Base-by-base conservation (phyloP, 768 basidiomycete genomes). In the Panaeolus cyanescens region DNA sequence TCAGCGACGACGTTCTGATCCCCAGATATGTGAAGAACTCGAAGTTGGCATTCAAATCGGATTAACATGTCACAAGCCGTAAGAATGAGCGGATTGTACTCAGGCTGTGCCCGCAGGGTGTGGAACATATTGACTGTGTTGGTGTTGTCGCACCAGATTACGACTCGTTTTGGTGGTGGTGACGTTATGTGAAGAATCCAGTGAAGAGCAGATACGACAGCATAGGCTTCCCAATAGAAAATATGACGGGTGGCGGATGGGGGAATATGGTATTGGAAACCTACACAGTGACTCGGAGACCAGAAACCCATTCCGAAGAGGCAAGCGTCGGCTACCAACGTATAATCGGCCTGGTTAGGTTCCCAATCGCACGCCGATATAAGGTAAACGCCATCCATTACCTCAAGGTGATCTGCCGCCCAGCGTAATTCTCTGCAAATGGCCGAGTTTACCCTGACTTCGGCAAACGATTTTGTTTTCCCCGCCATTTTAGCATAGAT, bases 401-500 rank as follows among this genome's bases (percentile, higher is more conserved):
- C 0, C 0, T 59, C 10, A 0, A 80, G 17, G 36, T 74, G 71
- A 6, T 67, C 28, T 0, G 53, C 54, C 0, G 77, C 64, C 81
- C 82, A 84, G 0, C 0, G 0, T 4, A 79, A 59, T 19, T 81
- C 77, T 0, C 55, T 33, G 0, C 58, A 32, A 22, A 81, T 60
- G 0, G 54, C 36, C 0, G 58, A 62, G 56, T 76, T 80, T 32
- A 79, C 45, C 31, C 62, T 73, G 1, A 81, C 53, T 0, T 22
- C 0, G 62, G 59, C 30, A 56, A 19, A 0, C 62, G 32, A 8
- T 59, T 31, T 0, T 33, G 12, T n/a, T 73, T 61, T 77, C 0
- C 78, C 78, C 0, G 60, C 28, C 0, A 75, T 76, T 56, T 81
- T 80, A 0, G 62, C 56, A 60, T 82, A 83, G 0, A 80, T 2